Evolutionary conservation across 192 early-diverging fungal genomes (phyloP).

Genomic region (Pilaira anomala): DNA sequence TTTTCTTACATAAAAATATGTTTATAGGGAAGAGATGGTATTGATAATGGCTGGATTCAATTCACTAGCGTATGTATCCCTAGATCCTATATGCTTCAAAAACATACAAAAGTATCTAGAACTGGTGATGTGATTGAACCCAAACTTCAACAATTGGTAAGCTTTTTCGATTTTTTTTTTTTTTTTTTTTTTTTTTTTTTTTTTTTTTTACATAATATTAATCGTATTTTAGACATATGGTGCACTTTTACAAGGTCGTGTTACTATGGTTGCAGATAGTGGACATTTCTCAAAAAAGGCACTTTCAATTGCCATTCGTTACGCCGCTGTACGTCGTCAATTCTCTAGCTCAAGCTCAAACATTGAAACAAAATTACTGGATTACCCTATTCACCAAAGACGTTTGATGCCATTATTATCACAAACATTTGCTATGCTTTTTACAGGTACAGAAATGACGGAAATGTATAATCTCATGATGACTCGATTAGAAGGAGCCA

Average conservation of each 20-base stretch:
- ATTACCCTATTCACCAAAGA: slow-evolving; percentile 93
- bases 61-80: slow-evolving; percentile 91
- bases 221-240: slow-evolving; percentile 73
- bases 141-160: slow-evolving; percentile 70
- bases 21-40: slow-evolving; percentile 64
- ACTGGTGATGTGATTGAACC: slow-evolving; percentile 78
- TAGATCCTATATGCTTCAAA: slow-evolving; percentile 88
- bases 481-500: slow-evolving; percentile 65
- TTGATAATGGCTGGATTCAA: slow-evolving; percentile 93
- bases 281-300: slow-evolving; percentile 88
- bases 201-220: neutral
- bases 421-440: slow-evolving; percentile 87
- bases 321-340: slow-evolving; percentile 89
- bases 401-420: slow-evolving; percentile 90
- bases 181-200: neutral
- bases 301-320: slow-evolving; percentile 86
- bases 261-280: slow-evolving; percentile 81
- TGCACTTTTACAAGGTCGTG: slow-evolving; percentile 81
- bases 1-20: neutral
- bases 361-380: slow-evolving; percentile 84
- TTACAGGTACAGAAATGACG: slow-evolving; percentile 81
- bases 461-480: slow-evolving; percentile 78
- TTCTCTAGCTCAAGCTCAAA: slow-evolving; percentile 63
- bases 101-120: slow-evolving; percentile 85
- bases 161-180: neutral